Base-by-base conservation (phyloP, 108 stramenopile genomes). In the Conticribra weissflogii region DNA sequence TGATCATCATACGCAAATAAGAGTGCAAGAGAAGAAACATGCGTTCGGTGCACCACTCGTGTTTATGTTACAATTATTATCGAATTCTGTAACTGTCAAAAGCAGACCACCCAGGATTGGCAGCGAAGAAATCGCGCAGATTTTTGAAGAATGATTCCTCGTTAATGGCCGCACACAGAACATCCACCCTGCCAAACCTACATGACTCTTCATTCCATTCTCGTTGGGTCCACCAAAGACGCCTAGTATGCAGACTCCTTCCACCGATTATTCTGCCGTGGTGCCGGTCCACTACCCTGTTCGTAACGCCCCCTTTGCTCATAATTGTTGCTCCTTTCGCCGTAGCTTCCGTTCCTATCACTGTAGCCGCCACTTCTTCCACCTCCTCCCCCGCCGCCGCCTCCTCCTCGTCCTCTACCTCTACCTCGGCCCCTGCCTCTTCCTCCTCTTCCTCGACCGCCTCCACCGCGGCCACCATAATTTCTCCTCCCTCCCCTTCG, bases 391-490 rank as follows among this genome's bases (percentile, higher is more conserved):
- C 47, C 63, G 18, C 63, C 32, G 28, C 48, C 30, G 23, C 78
- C 68, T 5, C 56, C 62, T 44, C 81, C 82, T 15, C 64, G 45
- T 29, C 84, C 72, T 17, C 83, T 45, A 29, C 81, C 83, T 53
- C 74, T 58, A 34, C 75, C 76, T 29, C 59, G 28, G 23, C 78
- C 67, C 32, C 73, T 59, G 41, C 87, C 36, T 41, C 36, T 41
- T 5, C 36, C 79, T 22, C 84, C 68, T 14, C 88, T 76, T 48
- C 84, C 49, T 15, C 76, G 66, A 15, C 79, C 83, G 15, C 79
- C 46, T 25, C 85, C 72, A 24, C 90, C 69, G 2, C 83, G 57
- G 16, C 86, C 47, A 27, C 87, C 80, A 46, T 83, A 41, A 8
- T 69, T 59, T 2, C 79, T 68, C 3, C 76, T 34, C 2, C 79